These are phyloP conservation scores for Epichloe sibirici DNA, from an alignment of 2,329 filamentous ascomycete genomes.

Conservation along the genomic window DNA sequence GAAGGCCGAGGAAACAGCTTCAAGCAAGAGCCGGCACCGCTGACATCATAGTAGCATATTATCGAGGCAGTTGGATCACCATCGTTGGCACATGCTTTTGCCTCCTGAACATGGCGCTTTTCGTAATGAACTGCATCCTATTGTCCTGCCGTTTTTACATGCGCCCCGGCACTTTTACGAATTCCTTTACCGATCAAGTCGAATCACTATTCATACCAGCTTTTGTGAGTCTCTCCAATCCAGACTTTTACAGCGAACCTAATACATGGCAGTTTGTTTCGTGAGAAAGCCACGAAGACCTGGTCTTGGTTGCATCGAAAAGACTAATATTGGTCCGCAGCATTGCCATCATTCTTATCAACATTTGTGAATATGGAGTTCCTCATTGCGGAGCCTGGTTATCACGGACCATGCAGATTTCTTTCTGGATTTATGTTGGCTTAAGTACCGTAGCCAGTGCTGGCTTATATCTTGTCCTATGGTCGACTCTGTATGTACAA, in stretches of 20 bases:
- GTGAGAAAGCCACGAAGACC: constrained; percentile 18
- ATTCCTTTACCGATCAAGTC: constrained; percentile 63
- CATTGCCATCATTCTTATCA: constrained; percentile 65
- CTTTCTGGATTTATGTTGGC: constrained; percentile 65
- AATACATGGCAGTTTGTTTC: constrained; percentile 26
- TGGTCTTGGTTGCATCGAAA: not conserved
- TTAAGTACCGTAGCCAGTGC: constrained; percentile 56
- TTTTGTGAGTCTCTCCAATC: constrained; percentile 26
- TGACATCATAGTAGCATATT: constrained; percentile 3
- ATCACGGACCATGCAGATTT: constrained; percentile 41
- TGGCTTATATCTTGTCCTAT: constrained; percentile 63
- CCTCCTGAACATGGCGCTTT: constrained; percentile 51
- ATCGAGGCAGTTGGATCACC: constrained; percentile 37
- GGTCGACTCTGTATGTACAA: constrained; percentile 40
- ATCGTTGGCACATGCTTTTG: constrained; percentile 50
- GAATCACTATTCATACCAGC: constrained; percentile 70
- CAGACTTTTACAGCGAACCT: not conserved
- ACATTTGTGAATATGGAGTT: constrained; percentile 64
- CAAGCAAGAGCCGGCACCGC: not conserved
- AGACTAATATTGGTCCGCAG: not conserved
- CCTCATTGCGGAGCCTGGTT: constrained; percentile 52
- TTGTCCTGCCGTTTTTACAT: constrained; percentile 57
- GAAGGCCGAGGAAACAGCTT: not conserved
- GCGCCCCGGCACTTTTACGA: constrained; percentile 56
- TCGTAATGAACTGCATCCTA: constrained; percentile 48